Conservation (phyloP, 257 asterid genomes). For the Salvia rosmarinus region DNA sequence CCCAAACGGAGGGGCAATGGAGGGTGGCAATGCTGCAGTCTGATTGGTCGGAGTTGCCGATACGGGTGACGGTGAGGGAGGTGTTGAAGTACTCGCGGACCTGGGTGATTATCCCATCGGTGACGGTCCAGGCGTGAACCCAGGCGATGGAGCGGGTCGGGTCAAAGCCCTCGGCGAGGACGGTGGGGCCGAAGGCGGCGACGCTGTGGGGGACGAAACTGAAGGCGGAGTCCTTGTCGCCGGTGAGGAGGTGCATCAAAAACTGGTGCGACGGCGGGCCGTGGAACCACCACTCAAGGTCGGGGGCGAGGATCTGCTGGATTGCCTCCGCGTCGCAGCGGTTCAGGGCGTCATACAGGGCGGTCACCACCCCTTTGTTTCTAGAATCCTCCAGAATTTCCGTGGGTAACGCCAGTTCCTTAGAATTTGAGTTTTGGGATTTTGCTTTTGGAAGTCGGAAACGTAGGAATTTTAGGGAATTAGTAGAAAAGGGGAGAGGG, state of each 20-base stretch:
- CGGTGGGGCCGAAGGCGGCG: slow-evolving; percentile 78
- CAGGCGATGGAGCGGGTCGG: slow-evolving; percentile 64
- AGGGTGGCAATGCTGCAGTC: slow-evolving; percentile 48
- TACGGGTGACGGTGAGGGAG: slow-evolving; percentile 81
- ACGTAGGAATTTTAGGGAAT: not conserved
- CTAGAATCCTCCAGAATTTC: slow-evolving; percentile 87
- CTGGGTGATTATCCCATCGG: slow-evolving; percentile 96
- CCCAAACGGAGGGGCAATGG: slow-evolving; percentile 82
- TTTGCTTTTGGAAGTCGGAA: too few species aligned
- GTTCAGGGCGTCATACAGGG: slow-evolving; percentile 97
- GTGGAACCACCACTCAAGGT: slow-evolving; percentile 99
- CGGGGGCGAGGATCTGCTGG: slow-evolving; percentile 81
- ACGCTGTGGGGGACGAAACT: slow-evolving; percentile 65
- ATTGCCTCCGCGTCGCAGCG: slow-evolving; percentile 67
- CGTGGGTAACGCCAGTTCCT: slow-evolving; percentile 81
- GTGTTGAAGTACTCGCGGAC: slow-evolving; percentile 95
- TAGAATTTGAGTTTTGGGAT: not conserved
- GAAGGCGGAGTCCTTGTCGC: slow-evolving; percentile 57
- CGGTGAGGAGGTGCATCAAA: slow-evolving; percentile 97
- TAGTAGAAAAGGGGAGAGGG: not conserved
- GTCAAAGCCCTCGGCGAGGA: slow-evolving; percentile 85
- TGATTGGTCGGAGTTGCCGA: slow-evolving; percentile 38
- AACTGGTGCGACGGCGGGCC: slow-evolving; percentile 97
- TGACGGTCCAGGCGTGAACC: slow-evolving; percentile 99
- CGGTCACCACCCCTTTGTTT: slow-evolving; percentile 90